Conservation (phyloP, 1,284 basidiomycete species). For the Malassezia restricta region DNA sequence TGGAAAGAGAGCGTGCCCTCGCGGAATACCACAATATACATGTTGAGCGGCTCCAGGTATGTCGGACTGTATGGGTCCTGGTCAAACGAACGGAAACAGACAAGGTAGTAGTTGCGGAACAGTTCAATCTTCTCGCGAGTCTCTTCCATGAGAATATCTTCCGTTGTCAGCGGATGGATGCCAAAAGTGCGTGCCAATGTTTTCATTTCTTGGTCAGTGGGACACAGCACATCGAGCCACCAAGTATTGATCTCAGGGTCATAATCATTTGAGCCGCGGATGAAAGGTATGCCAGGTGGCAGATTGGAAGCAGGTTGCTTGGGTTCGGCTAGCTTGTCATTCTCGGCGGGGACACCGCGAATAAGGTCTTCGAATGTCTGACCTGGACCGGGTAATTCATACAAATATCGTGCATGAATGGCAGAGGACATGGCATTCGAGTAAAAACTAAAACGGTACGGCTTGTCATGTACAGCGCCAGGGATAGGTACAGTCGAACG, state of each 20-base stretch:
- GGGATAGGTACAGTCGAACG: background rate
- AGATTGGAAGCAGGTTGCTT: constrained; percentile 14
- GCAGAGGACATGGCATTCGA: constrained; percentile 83
- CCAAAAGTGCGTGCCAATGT: constrained; percentile 66
- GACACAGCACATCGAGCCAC: constrained; percentile 92
- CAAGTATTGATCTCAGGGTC: constrained; percentile 66
- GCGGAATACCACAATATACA: constrained; percentile 98
- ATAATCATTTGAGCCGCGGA: background rate
- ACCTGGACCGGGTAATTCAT: constrained; percentile 83
- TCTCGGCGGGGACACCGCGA: constrained; percentile 49
- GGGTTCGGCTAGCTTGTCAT: constrained; percentile 5
- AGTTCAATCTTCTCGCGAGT: constrained; percentile 98
- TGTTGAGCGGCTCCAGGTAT: constrained; percentile 93
- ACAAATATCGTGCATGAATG: constrained; percentile 82
- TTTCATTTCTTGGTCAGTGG: constrained; percentile 97
- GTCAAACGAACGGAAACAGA: constrained; percentile 98
- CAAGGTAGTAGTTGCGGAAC: constrained; percentile 96
- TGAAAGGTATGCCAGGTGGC: constrained; percentile 9
- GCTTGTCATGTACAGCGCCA: constrained; percentile 49
- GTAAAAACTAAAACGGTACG: constrained; percentile 97
- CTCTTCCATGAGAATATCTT: constrained; percentile 99
- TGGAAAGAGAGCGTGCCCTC: constrained; percentile 98
- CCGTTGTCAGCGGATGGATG: constrained; percentile 94
- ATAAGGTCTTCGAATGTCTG: constrained; percentile 90
- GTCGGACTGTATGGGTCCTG: constrained; percentile 96